Conservation (phyloP, 805 yeast genomes). For the Ogataea methylovora region DNA sequence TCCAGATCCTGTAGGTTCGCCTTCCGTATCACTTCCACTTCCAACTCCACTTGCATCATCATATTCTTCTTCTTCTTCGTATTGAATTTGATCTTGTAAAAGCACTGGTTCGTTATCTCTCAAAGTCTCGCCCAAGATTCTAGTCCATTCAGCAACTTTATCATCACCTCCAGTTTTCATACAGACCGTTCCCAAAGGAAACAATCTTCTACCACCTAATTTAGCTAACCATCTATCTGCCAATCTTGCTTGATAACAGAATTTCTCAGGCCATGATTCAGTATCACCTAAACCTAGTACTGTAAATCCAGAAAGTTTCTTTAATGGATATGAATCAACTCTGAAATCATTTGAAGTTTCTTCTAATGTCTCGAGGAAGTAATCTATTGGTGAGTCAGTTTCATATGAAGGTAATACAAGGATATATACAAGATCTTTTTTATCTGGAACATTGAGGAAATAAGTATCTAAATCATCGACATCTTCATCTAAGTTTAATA, state of each 20-base stretch:
- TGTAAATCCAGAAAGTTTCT: constrained; percentile 65
- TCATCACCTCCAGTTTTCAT: constrained; percentile 60
- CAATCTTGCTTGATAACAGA: constrained; percentile 76
- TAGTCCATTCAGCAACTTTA: constrained; percentile 60
- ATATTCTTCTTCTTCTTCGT: constrained; percentile 9
- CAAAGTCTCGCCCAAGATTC: constrained; percentile 49
- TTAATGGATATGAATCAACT: constrained; percentile 73
- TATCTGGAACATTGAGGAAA: constrained; percentile 56
- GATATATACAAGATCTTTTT: constrained; percentile 47
- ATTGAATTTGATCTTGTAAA: constrained; percentile 41
- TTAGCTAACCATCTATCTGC: constrained; percentile 74
- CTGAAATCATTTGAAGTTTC: constrained; percentile 84
- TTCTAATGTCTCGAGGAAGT: constrained; percentile 67
- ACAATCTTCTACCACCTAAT: constrained; percentile 79
- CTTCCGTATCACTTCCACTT: constrained; percentile 6
- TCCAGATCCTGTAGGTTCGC: constrained; percentile 9
- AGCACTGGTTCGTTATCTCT: constrained; percentile 63
- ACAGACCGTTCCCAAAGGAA: constrained; percentile 79
- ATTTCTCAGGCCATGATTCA: constrained; percentile 77
- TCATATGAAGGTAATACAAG: constrained; percentile 85
- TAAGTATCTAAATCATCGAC: constrained; percentile 78
- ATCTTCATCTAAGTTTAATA: constrained; percentile 71
- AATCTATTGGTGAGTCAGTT: constrained; percentile 88
- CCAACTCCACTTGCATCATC: constrained; percentile 9
- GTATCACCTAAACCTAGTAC: constrained; percentile 85